Evolutionary conservation across 2,329 filamentous ascomycete species (phyloP), one percentile per base, ranked within the genome.

Genomic region (Claviceps paspali): DNA sequence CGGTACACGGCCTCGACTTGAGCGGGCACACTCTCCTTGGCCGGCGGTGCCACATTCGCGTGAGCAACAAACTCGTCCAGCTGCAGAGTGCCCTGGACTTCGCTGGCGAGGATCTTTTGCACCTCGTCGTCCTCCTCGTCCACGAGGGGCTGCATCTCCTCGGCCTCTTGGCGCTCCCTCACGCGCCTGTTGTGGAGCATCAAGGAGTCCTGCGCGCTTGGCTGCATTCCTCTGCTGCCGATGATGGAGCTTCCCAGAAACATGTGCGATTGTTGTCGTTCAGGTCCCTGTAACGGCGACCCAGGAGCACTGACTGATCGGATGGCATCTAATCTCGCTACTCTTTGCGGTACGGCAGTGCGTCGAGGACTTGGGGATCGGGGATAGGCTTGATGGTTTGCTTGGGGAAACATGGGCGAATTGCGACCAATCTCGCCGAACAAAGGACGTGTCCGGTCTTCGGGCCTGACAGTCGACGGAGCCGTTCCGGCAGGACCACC

Each of bases 291-390:
- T 5, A 72, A 70, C 8, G 70, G 69, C 57, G 71, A 65, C 12
- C 69, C 67, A 2, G 75, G 73, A 2, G 73, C 70, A 49, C 72
- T 77, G 28, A 76, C 68, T 2, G 74, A 77, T 36, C 74, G 65
- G 10, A 62, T 58, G 2, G 62, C 55, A 22, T 77, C 73, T 17
- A 63, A 57, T 37, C 65, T 57, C 5, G 65, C 47, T 21, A 69
- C 48, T 46, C 67, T 63, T 41, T 61, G 55, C 23, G 74, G 72
- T 22, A 75, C 57, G 29, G 71, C 66, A 36, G 66, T 63, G 24
- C 79, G 73, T 19, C 82, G 60, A 1, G 82, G 81, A 45, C 81
- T 86, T 2, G 82, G 80, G 8, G 81, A 84, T 26, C 79, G 73
- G 33, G 80, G 78, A 45, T 72, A 78, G n/a, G 64, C 61, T 15